These are phyloP conservation scores for Candida tallmaniae DNA, from an alignment of 805 yeast genomes.

Conservation along the genomic window DNA sequence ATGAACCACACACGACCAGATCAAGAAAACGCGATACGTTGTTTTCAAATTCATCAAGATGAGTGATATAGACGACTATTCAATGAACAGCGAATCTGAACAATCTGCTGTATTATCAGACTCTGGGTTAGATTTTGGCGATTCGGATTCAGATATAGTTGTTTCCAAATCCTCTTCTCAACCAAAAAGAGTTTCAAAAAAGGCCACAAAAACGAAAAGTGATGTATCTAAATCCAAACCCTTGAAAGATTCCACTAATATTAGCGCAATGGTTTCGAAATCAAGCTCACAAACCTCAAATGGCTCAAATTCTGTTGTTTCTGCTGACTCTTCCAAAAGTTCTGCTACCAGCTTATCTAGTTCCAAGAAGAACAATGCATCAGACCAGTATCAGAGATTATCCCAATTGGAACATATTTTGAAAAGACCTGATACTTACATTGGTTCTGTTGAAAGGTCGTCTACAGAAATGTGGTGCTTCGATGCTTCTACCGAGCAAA, in stretches of 20 bases:
- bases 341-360: conserved; percentile 9
- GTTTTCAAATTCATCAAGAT: too few relatives aligned
- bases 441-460: conserved; percentile 87
- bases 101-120: conserved; percentile 1
- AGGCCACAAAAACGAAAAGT: not conserved
- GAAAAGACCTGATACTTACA: conserved; percentile 96
- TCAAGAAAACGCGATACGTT: too few relatives aligned
- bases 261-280: conserved; percentile 7
- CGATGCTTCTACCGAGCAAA: conserved; percentile 43
- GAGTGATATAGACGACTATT: conserved; percentile 11
- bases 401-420: conserved; percentile 94
- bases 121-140: conserved; percentile 5
- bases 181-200: not conserved
- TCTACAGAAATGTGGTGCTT: conserved; percentile 82
- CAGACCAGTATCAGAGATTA: conserved; percentile 85
- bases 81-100: conserved; percentile 6
- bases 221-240: conserved; percentile 11
- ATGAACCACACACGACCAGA: too few relatives aligned
- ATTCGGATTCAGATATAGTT: conserved; percentile 1
- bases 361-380: conserved; percentile 29
- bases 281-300: not conserved
- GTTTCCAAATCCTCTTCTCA: conserved; percentile 3
- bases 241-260: conserved; percentile 22
- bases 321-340: conserved; percentile 7
- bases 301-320: conserved; percentile 1